Base-by-base conservation (phyloP, 208 protist genomes). In the Leishmania mexicana region DNA sequence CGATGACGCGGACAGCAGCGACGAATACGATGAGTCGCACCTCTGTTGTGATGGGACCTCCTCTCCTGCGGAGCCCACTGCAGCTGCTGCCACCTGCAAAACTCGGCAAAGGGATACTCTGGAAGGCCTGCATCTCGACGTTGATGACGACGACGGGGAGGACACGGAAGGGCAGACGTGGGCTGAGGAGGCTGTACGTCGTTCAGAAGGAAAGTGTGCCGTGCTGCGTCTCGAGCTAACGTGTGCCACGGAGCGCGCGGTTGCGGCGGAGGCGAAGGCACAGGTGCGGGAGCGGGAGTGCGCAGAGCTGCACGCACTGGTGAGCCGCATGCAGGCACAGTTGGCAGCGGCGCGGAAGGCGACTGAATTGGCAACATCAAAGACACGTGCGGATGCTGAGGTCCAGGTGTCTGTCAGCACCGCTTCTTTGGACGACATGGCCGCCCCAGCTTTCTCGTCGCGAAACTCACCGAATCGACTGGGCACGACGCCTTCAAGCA, bases 261-360 rank as follows among this genome's bases (percentile, higher is more conserved):
- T 57, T 35, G 85, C 80, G 42, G 67, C 81, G 15, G 85, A 86
- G 72, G 75, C 24, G 38, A 28, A 40, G 51, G 54, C 75, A 19
- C 62, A 24, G 40, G 74, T 28, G 7, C 51, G 83, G n/a, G 84
- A 91, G 75, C 77, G 78, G 72, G 90, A 92, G 70, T 92, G 87
- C 58, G 75, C 72, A n/a, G 85, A 90, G 57, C 79, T 94, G 70
- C 83, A 90, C 74, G 72, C 79, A 3, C 64, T 94, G 64, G 88
- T 89, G 40, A 83, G 85, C 54, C 67, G 58, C 5, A 49, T 94
- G 67, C 88, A 86, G 58, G 71, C 49, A 17, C 73, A 89, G 53
- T 77, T 89, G 17, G 49, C 77, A 24, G 75, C 81, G 10, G 42
- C 54, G 19, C 74, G 31, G 24, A 35, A 11, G 38, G 11, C 54